Evolutionary conservation across 495 filamentous ascomycete species (phyloP).

Genomic region (Penicillium bovifimosum): DNA sequence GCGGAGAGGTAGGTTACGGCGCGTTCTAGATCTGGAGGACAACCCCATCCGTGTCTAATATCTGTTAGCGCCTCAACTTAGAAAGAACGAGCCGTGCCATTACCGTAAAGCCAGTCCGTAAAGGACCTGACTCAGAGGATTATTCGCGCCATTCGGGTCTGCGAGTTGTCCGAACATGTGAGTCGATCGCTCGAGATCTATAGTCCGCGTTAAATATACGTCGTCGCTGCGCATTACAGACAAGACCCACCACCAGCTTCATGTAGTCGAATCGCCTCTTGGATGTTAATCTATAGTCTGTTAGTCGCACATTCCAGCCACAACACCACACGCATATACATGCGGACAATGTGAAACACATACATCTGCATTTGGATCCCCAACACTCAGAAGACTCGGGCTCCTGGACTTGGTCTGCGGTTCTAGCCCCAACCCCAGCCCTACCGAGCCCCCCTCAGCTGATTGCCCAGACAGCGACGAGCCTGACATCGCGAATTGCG

Average conservation of each 20-base stretch:
- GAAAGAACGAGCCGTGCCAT: too few relatives aligned
- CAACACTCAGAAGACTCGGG: slow-evolving; percentile 32
- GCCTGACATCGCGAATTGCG: slow-evolving; percentile 27
- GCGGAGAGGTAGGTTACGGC: slow-evolving; percentile 79
- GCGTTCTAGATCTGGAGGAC: slow-evolving; percentile 59
- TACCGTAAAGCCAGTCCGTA: slow-evolving; percentile 92
- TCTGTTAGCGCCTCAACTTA: too few relatives aligned
- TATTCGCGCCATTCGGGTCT: slow-evolving; percentile 78
- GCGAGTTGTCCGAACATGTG: slow-evolving; percentile 82
- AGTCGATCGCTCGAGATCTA: slow-evolving; percentile 66
- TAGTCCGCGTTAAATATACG: slow-evolving; percentile 1
- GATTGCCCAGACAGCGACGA: slow-evolving; percentile 16
- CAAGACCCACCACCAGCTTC: slow-evolving; percentile 62
- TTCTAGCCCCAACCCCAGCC: slow-evolving; percentile 4
- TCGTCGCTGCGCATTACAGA: neutral
- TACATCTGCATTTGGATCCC: slow-evolving; percentile 42
- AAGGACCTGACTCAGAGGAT: slow-evolving; percentile 90
- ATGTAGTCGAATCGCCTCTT: slow-evolving; percentile 92
- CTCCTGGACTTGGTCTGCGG: slow-evolving; percentile 25
- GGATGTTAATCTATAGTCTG: slow-evolving; percentile 64
- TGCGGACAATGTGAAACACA: slow-evolving; percentile 6
- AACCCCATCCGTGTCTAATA: slow-evolving; percentile 89
- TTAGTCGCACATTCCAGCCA: slow-evolving; percentile 3
- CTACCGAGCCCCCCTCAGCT: slow-evolving; percentile 13
- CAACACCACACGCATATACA: neutral